Percentiles rank a stretch among this genome's conserved stretches.
Conservation (phyloP, 345 rosid species). For the Rhodamnia rubescens region DNA sequence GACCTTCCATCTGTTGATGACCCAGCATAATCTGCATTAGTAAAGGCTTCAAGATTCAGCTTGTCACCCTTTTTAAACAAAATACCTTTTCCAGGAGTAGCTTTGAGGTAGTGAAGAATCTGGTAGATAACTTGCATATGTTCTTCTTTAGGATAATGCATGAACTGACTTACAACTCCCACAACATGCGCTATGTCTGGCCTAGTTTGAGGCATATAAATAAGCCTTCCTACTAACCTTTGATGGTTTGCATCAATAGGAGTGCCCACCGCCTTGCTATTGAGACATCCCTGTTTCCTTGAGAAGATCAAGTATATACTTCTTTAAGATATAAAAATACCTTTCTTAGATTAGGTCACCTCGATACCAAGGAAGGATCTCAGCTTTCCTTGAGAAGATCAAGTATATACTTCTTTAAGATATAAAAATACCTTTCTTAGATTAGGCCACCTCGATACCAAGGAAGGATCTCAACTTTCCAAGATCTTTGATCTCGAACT, state of each 20-base stretch:
- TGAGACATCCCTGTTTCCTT: not conserved
- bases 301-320: not conserved
- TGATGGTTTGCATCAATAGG: slow-evolving; percentile 1
- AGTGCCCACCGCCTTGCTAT: not conserved
- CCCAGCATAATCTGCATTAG: too few species aligned
- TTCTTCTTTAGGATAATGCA: not conserved
- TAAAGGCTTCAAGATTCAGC: not conserved
- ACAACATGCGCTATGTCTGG: not conserved
- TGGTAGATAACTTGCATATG: not conserved
- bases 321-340: not conserved
- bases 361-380: not conserved
- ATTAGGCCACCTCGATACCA: not conserved
- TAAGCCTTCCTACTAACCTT: not conserved
- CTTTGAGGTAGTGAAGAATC: not conserved
- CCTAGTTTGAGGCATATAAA: not conserved
- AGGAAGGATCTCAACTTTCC: too few species aligned
- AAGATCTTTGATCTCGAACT: too few species aligned
- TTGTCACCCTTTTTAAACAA: not conserved
- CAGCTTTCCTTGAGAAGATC: not conserved
- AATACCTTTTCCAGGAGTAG: not conserved
- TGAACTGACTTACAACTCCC: not conserved
- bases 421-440: not conserved
- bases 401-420: not conserved
- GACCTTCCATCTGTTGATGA: too few species aligned
- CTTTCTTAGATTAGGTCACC: too few species aligned